These are phyloP conservation scores for Cryptosporidium sp. DNA, from an alignment of 169 alveolate species.

Conservation along the genomic window DNA sequence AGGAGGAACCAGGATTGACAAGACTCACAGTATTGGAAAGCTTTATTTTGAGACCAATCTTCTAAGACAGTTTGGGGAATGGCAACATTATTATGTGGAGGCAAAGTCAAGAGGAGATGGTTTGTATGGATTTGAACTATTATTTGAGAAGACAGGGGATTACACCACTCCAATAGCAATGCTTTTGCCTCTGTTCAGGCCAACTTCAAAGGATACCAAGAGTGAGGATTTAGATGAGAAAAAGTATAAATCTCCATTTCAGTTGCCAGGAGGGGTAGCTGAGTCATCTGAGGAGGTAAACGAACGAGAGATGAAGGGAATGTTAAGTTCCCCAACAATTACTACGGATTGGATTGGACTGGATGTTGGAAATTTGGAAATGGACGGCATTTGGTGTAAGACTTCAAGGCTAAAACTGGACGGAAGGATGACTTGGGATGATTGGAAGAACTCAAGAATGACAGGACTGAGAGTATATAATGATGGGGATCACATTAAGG, in stretches of 20 bases:
- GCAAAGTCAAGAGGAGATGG: constrained; percentile 55
- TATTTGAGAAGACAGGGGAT: constrained; percentile 72
- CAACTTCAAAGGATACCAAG: not conserved
- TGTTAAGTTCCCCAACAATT: constrained; percentile 51
- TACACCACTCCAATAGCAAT: constrained; percentile 66
- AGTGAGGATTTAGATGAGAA: not conserved
- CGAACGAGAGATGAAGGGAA: constrained; percentile 19
- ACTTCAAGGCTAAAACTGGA: constrained; percentile 67
- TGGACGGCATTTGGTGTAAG: constrained; percentile 73
- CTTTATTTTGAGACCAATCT: constrained; percentile 59
- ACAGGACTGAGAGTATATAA: constrained; percentile 55
- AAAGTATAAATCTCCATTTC: constrained; percentile 35
- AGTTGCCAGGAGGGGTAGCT: constrained; percentile 22
- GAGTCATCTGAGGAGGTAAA: constrained; percentile 22
- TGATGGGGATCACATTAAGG: constrained; percentile 68
- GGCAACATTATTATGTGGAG: constrained; percentile 73
- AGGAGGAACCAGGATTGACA: constrained; percentile 49
- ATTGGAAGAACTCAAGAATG: constrained; percentile 69
- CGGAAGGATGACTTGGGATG: constrained; percentile 73
- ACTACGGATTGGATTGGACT: constrained; percentile 73
- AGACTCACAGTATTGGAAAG: constrained; percentile 65
- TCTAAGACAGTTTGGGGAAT: constrained; percentile 71
- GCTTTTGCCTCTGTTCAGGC: constrained; percentile 52
- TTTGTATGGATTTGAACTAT: constrained; percentile 62
- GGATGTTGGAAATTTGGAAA: constrained; percentile 46